phyloP scores from a whole-genome alignment of 2,329 filamentous ascomycete species.

The Claviceps citrina region DNA sequence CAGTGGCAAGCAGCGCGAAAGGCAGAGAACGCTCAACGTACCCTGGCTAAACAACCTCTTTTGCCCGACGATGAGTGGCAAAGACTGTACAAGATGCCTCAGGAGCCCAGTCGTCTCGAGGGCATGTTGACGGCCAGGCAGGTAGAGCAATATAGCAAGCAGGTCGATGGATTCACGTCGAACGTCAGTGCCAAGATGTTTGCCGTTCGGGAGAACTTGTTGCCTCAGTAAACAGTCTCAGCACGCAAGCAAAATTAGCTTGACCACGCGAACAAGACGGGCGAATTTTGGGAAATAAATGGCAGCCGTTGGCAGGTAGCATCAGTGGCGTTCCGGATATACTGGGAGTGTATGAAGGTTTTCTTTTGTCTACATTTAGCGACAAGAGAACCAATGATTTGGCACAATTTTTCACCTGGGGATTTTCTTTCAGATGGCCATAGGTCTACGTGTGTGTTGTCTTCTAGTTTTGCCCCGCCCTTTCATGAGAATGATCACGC shows the following conservation, averaged over 20 bases:
- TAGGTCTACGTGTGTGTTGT: neutral
- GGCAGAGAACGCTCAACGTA: constrained; percentile 77
- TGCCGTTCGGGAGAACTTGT: constrained; percentile 60
- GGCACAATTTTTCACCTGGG: constrained; percentile 10
- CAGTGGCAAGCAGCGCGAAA: constrained; percentile 96
- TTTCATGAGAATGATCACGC: too few species aligned
- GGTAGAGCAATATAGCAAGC: constrained; percentile 93
- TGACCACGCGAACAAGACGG: constrained; percentile 6
- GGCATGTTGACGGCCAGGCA: constrained; percentile 89
- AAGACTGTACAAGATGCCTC: constrained; percentile 91
- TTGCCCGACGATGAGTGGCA: constrained; percentile 98
- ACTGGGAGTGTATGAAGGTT: constrained; percentile 21
- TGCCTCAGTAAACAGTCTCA: constrained; percentile 32
- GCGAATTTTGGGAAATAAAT: constrained; percentile 11
- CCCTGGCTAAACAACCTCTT: constrained; percentile 71
- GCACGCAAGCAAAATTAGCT: neutral
- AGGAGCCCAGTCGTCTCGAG: constrained; percentile 84
- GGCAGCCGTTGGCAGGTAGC: constrained; percentile 22
- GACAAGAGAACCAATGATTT: constrained; percentile 13
- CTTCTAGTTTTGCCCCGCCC: neutral
- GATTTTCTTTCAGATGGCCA: neutral
- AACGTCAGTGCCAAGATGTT: constrained; percentile 96
- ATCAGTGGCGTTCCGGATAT: constrained; percentile 27
- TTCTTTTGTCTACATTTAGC: constrained; percentile 20
- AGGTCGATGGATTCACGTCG: constrained; percentile 91